phyloP scores from a whole-genome alignment of 176 grass and related monocot genomes.

The Avena atlantica region DNA sequence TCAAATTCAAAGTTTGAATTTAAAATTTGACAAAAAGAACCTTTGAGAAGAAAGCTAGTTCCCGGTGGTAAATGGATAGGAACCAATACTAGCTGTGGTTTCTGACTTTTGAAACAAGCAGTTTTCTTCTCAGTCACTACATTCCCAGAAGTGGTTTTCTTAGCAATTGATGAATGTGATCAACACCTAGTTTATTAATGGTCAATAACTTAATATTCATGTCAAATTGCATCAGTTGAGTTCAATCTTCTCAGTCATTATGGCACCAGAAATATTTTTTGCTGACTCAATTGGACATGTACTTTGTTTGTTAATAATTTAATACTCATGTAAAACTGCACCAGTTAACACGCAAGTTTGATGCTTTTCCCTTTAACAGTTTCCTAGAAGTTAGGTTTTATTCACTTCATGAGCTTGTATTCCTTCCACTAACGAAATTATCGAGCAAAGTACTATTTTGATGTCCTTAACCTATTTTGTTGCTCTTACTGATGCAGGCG shows the following conservation, averaged over 20 bases:
- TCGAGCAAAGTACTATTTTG: slow-evolving; percentile 16
- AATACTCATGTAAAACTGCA: slow-evolving; percentile 32
- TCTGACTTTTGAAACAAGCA: slow-evolving; percentile 15
- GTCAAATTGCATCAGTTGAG: slow-evolving; percentile 13
- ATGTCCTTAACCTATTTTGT: slow-evolving; percentile 23
- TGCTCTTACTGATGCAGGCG: slow-evolving; percentile 57
- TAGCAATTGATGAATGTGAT: slow-evolving; percentile 20
- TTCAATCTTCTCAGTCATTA: not conserved
- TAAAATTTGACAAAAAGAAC: slow-evolving; percentile 10
- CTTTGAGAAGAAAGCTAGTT: not conserved
- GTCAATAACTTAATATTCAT: slow-evolving; percentile 19
- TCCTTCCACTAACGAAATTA: slow-evolving; percentile 13
- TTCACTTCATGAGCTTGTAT: slow-evolving; percentile 5
- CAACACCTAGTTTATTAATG: slow-evolving; percentile 13
- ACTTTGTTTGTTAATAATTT: slow-evolving; percentile 18
- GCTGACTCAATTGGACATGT: not conserved
- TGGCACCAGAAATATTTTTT: not conserved
- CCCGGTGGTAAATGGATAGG: not conserved
- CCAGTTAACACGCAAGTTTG: not conserved
- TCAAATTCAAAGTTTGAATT: slow-evolving; percentile 1
- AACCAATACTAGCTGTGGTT: not conserved
- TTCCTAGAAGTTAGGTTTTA: not conserved
- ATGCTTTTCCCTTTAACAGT: not conserved
- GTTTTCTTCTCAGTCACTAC: not conserved
- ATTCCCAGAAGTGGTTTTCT: not conserved